Percentiles rank a stretch among this genome's conserved stretches.
Conservation (phyloP, 2,329 filamentous ascomycete species). For the Colletotrichum phormii region DNA sequence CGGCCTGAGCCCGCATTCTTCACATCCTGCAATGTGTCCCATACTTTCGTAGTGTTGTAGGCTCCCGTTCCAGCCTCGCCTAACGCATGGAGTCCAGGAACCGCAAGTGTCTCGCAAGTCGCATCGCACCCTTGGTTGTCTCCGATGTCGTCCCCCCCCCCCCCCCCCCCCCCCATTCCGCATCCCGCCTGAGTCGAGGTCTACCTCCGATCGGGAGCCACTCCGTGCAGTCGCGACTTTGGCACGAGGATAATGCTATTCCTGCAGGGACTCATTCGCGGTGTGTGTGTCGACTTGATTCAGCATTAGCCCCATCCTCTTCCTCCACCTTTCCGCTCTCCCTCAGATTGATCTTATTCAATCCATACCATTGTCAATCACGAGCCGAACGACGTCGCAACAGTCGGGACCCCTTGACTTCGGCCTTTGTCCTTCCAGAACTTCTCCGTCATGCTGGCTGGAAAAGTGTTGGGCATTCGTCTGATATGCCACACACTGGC, state of each 20-base stretch:
- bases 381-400: constrained; percentile 16
- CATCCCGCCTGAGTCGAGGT: not conserved
- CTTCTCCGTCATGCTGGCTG: constrained; percentile 8
- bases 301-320: not conserved
- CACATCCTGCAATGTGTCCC: constrained; percentile 12
- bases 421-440: constrained; percentile 22
- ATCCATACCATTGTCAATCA: not conserved
- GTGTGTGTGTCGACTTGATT: not conserved
- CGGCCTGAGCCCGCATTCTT: not conserved
- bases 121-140: constrained; percentile 12
- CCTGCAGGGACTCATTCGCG: not conserved
- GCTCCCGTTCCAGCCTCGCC: constrained; percentile 32
- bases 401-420: constrained; percentile 9
- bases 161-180: no score
- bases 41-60: no score
- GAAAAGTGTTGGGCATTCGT: constrained; percentile 1
- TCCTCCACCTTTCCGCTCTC: not conserved
- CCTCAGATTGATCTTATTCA: not conserved
- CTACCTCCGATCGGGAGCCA: constrained; percentile 10
- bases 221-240: not conserved
- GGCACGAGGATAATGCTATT: not conserved
- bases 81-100: constrained; percentile 32
- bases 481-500: constrained; percentile 10
- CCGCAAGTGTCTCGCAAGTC: constrained; percentile 25
- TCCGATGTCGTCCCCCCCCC: constrained; percentile 20